Evolutionary conservation across 257 asterid species (phyloP).

Genomic region (Ocimum tenuiflorum): DNA sequence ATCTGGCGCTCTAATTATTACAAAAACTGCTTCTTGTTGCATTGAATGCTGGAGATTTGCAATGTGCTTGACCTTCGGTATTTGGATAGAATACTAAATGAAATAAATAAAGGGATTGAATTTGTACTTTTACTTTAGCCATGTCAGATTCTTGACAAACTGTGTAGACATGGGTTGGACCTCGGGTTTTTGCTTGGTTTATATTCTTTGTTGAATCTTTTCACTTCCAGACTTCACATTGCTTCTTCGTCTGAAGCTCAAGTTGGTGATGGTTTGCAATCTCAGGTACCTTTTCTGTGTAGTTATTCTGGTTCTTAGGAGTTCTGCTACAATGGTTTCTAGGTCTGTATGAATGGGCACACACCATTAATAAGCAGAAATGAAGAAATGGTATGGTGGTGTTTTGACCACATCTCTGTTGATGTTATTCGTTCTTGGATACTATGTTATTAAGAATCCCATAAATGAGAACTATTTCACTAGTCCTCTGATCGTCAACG

Average conservation of each 20-base stretch:
- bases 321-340: conserved; percentile 18
- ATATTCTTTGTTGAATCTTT: background rate
- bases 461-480: conserved; percentile 46
- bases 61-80: background rate
- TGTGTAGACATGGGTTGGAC: background rate
- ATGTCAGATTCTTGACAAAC: background rate
- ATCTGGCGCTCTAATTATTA: background rate
- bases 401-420: conserved; percentile 54
- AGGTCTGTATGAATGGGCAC: conserved; percentile 26
- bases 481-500: conserved; percentile 38
- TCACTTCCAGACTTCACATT: background rate
- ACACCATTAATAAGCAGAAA: conserved; percentile 40
- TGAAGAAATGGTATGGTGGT: conserved; percentile 87
- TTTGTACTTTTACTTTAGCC: background rate
- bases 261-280: conserved; percentile 8
- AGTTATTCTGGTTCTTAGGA: conserved; percentile 13
- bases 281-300: conserved; percentile 29
- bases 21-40: background rate
- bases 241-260: background rate
- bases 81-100: background rate
- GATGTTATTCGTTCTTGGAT: conserved; percentile 64
- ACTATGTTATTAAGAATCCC: conserved; percentile 48
- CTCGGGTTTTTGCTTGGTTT: background rate
- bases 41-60: background rate
- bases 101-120: background rate